Conservation (phyloP, 179 eudicot genomes). For the Sideroxylon spinosum region DNA sequence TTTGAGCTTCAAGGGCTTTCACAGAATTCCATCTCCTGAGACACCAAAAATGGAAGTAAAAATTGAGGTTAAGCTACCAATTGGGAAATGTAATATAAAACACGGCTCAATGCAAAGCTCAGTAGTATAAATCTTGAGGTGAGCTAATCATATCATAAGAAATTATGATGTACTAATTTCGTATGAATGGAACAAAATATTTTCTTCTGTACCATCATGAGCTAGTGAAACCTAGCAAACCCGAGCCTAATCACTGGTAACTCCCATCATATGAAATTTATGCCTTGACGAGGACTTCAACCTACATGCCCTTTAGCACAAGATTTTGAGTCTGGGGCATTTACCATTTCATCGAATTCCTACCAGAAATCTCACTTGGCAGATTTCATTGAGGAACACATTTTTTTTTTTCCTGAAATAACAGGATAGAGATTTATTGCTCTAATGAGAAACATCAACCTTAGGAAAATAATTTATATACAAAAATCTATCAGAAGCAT, state of each 20-base stretch:
- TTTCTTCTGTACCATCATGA: no score
- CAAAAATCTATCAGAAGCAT: slow-evolving; percentile 5
- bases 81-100: background rate
- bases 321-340: no score
- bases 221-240: no score
- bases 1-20: slow-evolving; percentile 19
- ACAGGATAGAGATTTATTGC: background rate
- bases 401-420: background rate
- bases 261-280: no score
- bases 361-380: no score
- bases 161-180: no score
- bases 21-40: slow-evolving; percentile 24
- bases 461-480: background rate
- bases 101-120: background rate
- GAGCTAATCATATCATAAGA: background rate
- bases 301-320: no score
- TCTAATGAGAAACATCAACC: background rate
- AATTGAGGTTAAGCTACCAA: background rate
- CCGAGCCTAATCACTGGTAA: no score
- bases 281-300: no score
- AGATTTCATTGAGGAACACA: no score
- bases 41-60: slow-evolving; percentile 1
- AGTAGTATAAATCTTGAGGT: background rate
- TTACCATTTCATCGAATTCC: no score
- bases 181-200: no score